phyloP scores from a whole-genome alignment of 176 grass and related monocot genomes.

The Hyparrhenia diplandra region DNA sequence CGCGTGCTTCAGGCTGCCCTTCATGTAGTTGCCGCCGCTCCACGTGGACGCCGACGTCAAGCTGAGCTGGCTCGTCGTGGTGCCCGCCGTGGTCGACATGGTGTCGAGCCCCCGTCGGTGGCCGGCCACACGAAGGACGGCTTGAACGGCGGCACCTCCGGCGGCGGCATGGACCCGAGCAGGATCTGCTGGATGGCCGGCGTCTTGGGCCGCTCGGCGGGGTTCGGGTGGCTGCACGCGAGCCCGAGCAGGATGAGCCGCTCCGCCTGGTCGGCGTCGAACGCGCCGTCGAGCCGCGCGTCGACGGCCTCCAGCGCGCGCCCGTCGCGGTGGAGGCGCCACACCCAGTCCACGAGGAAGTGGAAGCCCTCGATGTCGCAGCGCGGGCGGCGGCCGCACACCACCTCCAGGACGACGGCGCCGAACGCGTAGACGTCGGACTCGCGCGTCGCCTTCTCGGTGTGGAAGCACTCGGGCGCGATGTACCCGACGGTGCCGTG shows the following conservation, averaged over 20 bases:
- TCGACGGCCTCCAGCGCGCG: constrained; percentile 66
- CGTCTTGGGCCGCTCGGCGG: constrained; percentile 60
- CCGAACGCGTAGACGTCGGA: constrained; percentile 89
- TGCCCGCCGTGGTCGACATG: constrained; percentile 26
- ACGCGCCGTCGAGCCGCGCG: constrained; percentile 13
- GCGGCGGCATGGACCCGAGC: constrained; percentile 34
- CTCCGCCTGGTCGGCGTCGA: constrained; percentile 46
- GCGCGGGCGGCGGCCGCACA: constrained; percentile 70
- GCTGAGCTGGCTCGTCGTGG: constrained; percentile 35
- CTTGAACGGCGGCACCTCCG: constrained; percentile 60
- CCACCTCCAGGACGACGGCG: constrained; percentile 73
- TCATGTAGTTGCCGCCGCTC: constrained; percentile 28
- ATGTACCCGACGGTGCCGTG: constrained; percentile 85
- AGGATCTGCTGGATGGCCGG: constrained; percentile 53
- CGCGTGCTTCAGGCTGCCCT: neutral
- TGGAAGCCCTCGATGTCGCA: constrained; percentile 51
- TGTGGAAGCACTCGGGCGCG: constrained; percentile 96
- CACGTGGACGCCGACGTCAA: constrained; percentile 53
- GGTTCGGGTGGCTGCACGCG: constrained; percentile 72
- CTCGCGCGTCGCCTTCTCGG: constrained; percentile 84
- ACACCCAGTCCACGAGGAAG: constrained; percentile 64
- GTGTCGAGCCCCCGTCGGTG: constrained; percentile 9
- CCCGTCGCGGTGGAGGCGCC: constrained; percentile 78
- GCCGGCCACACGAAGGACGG: constrained; percentile 73
- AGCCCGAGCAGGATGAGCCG: constrained; percentile 68